These are phyloP conservation scores for Penicillium concentricum DNA, from an alignment of 2,329 filamentous ascomycete genomes.

Conservation along the genomic window DNA sequence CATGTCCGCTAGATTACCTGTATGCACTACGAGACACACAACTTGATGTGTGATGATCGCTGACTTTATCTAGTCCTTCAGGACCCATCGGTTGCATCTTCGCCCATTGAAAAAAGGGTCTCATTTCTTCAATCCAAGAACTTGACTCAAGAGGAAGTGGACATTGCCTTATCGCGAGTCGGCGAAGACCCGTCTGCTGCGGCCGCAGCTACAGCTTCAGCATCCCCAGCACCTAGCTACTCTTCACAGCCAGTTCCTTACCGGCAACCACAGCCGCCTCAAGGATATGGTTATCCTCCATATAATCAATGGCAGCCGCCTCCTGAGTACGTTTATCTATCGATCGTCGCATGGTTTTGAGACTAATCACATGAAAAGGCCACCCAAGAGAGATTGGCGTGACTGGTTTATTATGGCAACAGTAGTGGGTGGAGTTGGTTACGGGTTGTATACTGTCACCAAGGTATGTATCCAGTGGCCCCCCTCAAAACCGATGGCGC, in stretches of 20 bases:
- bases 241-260: constrained; percentile 42
- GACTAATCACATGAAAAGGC: constrained; percentile 31
- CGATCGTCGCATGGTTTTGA: neutral
- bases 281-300: constrained; percentile 51
- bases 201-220: constrained; percentile 46
- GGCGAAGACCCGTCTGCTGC: constrained; percentile 57
- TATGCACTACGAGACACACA: constrained; percentile 34
- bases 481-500: neutral
- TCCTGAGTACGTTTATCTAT: constrained; percentile 48
- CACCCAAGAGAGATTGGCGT: constrained; percentile 86
- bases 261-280: constrained; percentile 41
- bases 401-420: constrained; percentile 99
- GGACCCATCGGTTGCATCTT: constrained; percentile 85
- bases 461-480: constrained; percentile 56
- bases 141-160: constrained; percentile 92
- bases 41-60: constrained; percentile 5
- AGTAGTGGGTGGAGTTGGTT: constrained; percentile 82
- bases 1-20: constrained; percentile 48
- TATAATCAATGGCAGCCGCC: constrained; percentile 56
- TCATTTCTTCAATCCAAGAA: constrained; percentile 96
- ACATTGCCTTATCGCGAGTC: constrained; percentile 74
- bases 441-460: constrained; percentile 82
- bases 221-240: constrained; percentile 51
- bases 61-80: constrained; percentile 68
- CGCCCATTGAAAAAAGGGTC: constrained; percentile 88